Conservation (phyloP, 2,329 filamentous ascomycete genomes). For the Epichloe elymi region DNA sequence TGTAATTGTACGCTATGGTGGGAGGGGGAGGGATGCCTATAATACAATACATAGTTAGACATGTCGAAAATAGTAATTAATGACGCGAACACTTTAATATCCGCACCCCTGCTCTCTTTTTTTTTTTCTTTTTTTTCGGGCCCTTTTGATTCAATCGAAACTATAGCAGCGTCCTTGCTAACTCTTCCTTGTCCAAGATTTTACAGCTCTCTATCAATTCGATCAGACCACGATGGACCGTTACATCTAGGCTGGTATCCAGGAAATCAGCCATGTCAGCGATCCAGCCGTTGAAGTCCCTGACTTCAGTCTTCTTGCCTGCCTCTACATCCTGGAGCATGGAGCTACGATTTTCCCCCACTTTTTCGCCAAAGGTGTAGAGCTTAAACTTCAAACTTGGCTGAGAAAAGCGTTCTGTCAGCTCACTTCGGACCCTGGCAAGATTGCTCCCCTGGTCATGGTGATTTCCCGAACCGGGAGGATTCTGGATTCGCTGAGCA, state of each 20-base stretch:
- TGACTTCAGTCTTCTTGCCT: constrained; percentile 40
- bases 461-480: not conserved
- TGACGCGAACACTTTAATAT: not conserved
- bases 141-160: not conserved
- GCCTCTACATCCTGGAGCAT: constrained; percentile 47
- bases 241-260: constrained; percentile 19
- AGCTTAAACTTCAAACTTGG: constrained; percentile 31
- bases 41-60: not conserved
- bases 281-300: constrained; percentile 48
- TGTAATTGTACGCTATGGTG: not conserved
- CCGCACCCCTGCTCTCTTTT: not conserved
- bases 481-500: not conserved
- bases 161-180: constrained; percentile 15
- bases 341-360: constrained; percentile 40
- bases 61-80: not conserved
- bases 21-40: not conserved
- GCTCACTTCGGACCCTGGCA: not conserved
- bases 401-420: constrained; percentile 26
- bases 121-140: not conserved
- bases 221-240: constrained; percentile 28
- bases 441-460: not conserved
- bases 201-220: constrained; percentile 26
- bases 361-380: constrained; percentile 31
- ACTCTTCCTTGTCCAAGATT: constrained; percentile 20
- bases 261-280: constrained; percentile 31